Percentiles rank a stretch among this genome's conserved stretches.
phyloP scores from a whole-genome alignment of 768 basidiomycete species.

The Kwoniella heveanensis region DNA sequence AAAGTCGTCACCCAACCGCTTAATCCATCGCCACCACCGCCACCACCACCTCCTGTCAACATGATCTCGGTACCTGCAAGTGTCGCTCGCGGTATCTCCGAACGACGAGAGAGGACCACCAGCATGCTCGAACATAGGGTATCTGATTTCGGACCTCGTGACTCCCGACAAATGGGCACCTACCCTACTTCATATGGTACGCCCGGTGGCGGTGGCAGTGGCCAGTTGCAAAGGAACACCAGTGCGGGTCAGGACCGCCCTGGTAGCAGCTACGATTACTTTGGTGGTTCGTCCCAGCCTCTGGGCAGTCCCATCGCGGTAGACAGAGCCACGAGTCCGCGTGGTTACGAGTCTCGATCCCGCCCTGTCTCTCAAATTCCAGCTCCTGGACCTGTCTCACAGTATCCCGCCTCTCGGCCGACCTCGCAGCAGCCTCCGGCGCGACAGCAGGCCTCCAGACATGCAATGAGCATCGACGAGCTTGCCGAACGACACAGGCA shows the following conservation, averaged over 20 bases:
- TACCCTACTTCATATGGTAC: constrained; percentile 6
- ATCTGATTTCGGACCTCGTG: constrained; percentile 26
- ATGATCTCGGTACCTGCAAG: constrained; percentile 10
- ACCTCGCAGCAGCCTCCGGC: background rate
- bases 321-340: background rate
- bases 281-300: background rate
- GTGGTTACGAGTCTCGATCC: background rate
- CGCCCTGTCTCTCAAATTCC: background rate
- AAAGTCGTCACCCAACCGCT: constrained; percentile 64
- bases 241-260: constrained; percentile 3
- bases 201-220: background rate
- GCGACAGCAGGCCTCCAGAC: constrained; percentile 6
- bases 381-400: background rate
- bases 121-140: constrained; percentile 63
- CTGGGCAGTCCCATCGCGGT: background rate
- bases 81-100: constrained; percentile 59
- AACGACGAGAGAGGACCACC: constrained; percentile 71
- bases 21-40: constrained; percentile 63
- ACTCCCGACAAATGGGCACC: constrained; percentile 8
- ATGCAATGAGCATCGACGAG: constrained; percentile 79
- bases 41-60: background rate
- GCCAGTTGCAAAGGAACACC: background rate
- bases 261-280: background rate
- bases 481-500: constrained; percentile 80
- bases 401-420: background rate